Conservation (phyloP, 2,329 filamentous ascomycete species). For the Sporothrix euskadiensis region DNA sequence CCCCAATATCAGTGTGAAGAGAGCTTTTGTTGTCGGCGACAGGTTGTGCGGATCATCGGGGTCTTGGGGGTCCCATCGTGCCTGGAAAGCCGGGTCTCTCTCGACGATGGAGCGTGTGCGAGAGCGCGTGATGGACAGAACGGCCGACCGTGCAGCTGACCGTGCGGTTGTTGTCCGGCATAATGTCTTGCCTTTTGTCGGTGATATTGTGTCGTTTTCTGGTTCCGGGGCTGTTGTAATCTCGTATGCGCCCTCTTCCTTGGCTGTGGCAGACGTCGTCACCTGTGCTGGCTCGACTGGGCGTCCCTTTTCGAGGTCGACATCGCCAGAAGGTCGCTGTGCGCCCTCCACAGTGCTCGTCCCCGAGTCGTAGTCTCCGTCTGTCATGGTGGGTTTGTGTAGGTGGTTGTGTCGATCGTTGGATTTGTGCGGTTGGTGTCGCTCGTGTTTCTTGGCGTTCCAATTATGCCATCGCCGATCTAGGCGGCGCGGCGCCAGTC, state of each 20-base stretch:
- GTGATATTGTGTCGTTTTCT: background rate
- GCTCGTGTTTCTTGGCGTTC: background rate
- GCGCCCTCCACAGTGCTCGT: background rate
- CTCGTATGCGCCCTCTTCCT: background rate
- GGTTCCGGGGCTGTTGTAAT: background rate
- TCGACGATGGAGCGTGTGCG: background rate
- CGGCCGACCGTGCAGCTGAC: background rate
- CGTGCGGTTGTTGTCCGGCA: background rate
- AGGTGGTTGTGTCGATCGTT: background rate
- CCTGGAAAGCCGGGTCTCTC: slow-evolving; percentile 26
- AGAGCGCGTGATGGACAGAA: background rate
- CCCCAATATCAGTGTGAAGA: slow-evolving; percentile 51
- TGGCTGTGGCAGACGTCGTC: background rate
- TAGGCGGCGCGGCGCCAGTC: background rate
- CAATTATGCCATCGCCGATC: background rate
- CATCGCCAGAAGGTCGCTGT: background rate
- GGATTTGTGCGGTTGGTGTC: background rate
- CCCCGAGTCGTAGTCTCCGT: background rate
- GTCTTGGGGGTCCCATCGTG: slow-evolving; percentile 37
- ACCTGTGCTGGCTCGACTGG: background rate
- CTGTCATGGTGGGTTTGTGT: background rate
- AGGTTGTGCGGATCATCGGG: slow-evolving; percentile 52
- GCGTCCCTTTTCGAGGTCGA: background rate
- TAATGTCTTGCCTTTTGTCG: background rate
- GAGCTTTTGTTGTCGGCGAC: slow-evolving; percentile 46